Evolutionary conservation across 2,329 filamentous ascomycete genomes (phyloP).

Genomic region (Mollisiaceae sp.): DNA sequence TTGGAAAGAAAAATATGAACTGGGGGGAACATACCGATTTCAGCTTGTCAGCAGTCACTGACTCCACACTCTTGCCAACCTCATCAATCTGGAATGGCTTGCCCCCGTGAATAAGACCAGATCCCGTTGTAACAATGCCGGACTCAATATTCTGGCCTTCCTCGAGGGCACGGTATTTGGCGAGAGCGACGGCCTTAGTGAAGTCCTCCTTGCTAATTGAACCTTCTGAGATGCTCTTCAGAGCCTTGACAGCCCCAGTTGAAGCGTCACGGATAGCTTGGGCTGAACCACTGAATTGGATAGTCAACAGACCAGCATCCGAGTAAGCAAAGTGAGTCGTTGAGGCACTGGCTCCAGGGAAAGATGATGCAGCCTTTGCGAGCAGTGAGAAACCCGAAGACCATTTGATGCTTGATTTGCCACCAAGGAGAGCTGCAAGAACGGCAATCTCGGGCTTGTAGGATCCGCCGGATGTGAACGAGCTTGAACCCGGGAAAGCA

Average conservation of each 20-base stretch:
- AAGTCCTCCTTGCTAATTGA: constrained; percentile 82
- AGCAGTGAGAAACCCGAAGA: constrained; percentile 90
- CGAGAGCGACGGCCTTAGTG: constrained; percentile 87
- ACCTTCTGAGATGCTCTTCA: constrained; percentile 81
- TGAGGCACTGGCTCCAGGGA: constrained; percentile 69
- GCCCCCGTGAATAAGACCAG: constrained; percentile 79
- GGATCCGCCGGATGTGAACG: constrained; percentile 66
- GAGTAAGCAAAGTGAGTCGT: constrained; percentile 88
- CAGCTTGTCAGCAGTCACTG: constrained; percentile 82
- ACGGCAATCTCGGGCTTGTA: constrained; percentile 92
- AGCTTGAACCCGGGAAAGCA: constrained; percentile 89
- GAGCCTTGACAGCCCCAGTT: constrained; percentile 75
- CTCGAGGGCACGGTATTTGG: constrained; percentile 91
- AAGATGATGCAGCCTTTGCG: constrained; percentile 73
- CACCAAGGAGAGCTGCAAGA: constrained; percentile 86
- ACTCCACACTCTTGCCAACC: constrained; percentile 77
- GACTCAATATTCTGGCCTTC: constrained; percentile 77
- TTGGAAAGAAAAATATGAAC: constrained; percentile 26
- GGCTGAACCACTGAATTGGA: constrained; percentile 80
- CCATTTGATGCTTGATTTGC: constrained; percentile 94
- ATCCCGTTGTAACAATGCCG: constrained; percentile 82
- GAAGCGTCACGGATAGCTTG: constrained; percentile 75
- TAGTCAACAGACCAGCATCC: constrained; percentile 87
- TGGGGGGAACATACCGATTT: constrained; percentile 71
- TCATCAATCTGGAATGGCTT: constrained; percentile 85